Evolutionary conservation across 768 basidiomycete species (phyloP).

Genomic region (Coprinopsis marcescibilis): DNA sequence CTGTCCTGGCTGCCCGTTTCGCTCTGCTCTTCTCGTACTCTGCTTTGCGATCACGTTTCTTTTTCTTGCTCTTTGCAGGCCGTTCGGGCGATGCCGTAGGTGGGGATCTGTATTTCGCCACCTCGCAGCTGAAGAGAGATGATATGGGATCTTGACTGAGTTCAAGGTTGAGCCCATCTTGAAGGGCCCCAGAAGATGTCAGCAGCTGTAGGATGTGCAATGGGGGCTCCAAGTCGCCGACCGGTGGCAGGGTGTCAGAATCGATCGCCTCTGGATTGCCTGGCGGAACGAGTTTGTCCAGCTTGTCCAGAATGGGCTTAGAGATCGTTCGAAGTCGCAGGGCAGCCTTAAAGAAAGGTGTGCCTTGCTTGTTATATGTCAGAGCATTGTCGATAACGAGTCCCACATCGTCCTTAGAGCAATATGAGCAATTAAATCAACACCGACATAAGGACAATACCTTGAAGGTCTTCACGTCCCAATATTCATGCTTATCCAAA

Average conservation of each 20-base stretch:
- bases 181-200: conserved; percentile 44
- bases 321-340: conserved; percentile 45
- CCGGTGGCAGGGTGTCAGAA: conserved; percentile 10
- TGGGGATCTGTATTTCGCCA: conserved; percentile 55
- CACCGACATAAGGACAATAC: conserved; percentile 30
- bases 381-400: conserved; percentile 85
- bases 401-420: conserved; percentile 63
- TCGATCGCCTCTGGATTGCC: neutral
- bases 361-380: conserved; percentile 76
- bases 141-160: conserved; percentile 54
- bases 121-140: conserved; percentile 64
- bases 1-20: conserved; percentile 18
- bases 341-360: conserved; percentile 65
- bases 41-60: conserved; percentile 33
- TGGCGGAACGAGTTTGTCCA: conserved; percentile 24
- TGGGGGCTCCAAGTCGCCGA: conserved; percentile 77
- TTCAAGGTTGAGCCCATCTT: conserved; percentile 48
- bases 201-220: conserved; percentile 52
- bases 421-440: neutral
- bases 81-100: conserved; percentile 48
- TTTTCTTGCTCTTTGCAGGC: conserved; percentile 31
- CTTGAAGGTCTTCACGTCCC: conserved; percentile 69
- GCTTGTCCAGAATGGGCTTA: conserved; percentile 35
- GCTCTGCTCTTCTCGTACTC: conserved; percentile 29
- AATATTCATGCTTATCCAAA: conserved; percentile 78